Evolutionary conservation across 495 filamentous ascomycete genomes (phyloP).

Genomic region (Talaromyces nanjingensis): DNA sequence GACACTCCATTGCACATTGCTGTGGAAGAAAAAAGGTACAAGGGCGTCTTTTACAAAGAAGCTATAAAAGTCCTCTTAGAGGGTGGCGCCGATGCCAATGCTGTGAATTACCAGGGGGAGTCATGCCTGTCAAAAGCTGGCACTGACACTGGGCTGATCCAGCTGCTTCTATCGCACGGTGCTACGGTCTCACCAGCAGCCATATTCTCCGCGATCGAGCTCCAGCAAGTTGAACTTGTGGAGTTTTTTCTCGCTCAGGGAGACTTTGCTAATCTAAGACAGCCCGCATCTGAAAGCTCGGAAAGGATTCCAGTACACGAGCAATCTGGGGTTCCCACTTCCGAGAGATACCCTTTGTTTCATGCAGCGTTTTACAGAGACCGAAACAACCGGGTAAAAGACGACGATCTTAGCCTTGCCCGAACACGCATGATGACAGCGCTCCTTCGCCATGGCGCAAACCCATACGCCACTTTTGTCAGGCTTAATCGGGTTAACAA

Average conservation of each 20-base stretch:
- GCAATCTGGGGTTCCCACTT: too few species aligned
- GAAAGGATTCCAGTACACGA: not conserved
- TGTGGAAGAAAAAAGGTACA: not conserved
- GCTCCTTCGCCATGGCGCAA: not conserved
- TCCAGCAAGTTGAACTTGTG: constrained; percentile 8
- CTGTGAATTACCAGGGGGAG: constrained; percentile 11
- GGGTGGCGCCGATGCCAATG: constrained; percentile 21
- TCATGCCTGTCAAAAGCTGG: constrained; percentile 16
- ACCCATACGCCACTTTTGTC: not conserved
- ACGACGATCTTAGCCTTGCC: not conserved
- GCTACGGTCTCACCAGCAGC: constrained; percentile 6
- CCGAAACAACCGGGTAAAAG: not conserved
- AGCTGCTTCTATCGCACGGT: constrained; percentile 12
- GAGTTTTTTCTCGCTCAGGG: constrained; percentile 12
- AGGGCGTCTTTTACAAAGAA: constrained; percentile 12
- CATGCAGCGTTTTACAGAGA: not conserved
- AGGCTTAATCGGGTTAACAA: not conserved
- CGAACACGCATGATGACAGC: not conserved
- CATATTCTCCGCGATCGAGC: constrained; percentile 12
- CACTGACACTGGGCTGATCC: constrained; percentile 10
- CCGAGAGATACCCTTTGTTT: not conserved
- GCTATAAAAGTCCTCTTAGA: constrained; percentile 18
- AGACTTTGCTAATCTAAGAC: not conserved
- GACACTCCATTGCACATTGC: constrained; percentile 14
- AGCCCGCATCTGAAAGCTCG: not conserved